A percentile compares a stretch with the other conserved stretches of the same genome.
Conservation (phyloP, 169 alveolate species). For the Plasmodium relictum region DNA sequence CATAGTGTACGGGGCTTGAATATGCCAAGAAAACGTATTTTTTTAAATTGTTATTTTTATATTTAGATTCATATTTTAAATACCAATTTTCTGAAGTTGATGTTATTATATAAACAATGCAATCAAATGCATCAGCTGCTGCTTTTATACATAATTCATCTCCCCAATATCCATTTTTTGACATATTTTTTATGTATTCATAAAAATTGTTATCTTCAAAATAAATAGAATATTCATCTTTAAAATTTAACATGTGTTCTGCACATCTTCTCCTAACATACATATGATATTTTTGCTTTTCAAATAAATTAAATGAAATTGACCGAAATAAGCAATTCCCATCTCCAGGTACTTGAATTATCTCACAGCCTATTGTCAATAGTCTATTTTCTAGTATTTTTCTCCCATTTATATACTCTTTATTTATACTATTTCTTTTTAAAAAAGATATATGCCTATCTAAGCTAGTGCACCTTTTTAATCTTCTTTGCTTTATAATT, state of each 20-base stretch:
- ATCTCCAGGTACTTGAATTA: conserved; percentile 76
- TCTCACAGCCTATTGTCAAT: conserved; percentile 75
- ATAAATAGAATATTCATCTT: conserved; percentile 76
- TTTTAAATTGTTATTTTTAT: conserved; percentile 29
- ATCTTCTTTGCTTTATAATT: conserved; percentile 15
- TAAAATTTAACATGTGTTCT: conserved; percentile 69
- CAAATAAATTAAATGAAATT: conserved; percentile 79
- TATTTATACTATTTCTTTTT: conserved; percentile 16
- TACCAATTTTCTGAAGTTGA: conserved; percentile 81
- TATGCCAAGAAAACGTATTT: conserved; percentile 81
- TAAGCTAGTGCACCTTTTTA: conserved; percentile 30
- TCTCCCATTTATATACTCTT: conserved; percentile 10
- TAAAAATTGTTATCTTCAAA: conserved; percentile 55
- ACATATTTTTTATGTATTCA: conserved; percentile 78
- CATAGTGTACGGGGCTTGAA: conserved; percentile 82
- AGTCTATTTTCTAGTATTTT: conserved; percentile 78
- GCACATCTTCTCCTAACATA: conserved; percentile 78
- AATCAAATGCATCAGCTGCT: conserved; percentile 81
- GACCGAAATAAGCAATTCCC: conserved; percentile 86
- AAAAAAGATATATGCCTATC: conserved; percentile 70
- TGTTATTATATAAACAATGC: conserved; percentile 83
- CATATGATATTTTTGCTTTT: conserved; percentile 78
- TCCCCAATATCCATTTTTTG: conserved; percentile 83
- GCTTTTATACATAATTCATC: conserved; percentile 84
- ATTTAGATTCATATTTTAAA: conserved; percentile 77